Conservation (phyloP, 108 stramenopile genomes). For the Schizochytrium sp. region DNA sequence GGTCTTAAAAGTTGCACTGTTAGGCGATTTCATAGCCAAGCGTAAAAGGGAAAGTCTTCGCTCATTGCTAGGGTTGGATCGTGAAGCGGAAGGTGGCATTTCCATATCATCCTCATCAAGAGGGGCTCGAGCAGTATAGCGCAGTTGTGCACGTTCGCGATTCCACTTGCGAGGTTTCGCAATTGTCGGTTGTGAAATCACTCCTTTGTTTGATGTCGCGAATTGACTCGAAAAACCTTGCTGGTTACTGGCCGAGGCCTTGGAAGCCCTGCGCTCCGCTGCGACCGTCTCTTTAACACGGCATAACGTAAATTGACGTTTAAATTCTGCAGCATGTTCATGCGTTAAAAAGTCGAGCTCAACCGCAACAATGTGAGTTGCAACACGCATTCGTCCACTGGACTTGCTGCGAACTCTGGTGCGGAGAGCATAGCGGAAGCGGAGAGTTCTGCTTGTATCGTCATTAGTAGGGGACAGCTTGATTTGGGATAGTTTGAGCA, state of each 20-base stretch:
- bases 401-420: not conserved
- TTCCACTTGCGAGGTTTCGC: no score
- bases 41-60: no score
- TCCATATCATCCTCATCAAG: no score
- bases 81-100: no score
- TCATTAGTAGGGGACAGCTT: not conserved
- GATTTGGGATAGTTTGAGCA: not conserved
- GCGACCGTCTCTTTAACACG: not conserved
- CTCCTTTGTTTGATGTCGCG: not conserved
- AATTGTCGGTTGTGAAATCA: not conserved
- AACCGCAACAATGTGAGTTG: not conserved
- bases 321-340: not conserved
- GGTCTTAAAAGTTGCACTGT: not conserved
- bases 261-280: not conserved
- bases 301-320: not conserved
- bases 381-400: not conserved
- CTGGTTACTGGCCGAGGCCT: not conserved
- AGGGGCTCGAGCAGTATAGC: no score
- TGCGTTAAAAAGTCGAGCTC: not conserved
- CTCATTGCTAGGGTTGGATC: no score
- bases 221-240: not conserved
- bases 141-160: no score
- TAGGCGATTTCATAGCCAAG: not conserved
- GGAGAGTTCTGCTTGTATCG: not conserved
- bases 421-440: constrained; percentile 31